A percentile compares a stretch with the other conserved stretches of the same genome.
phyloP scores from a whole-genome alignment of 2,329 filamentous ascomycete genomes.

The Davidsoniella virescens region DNA sequence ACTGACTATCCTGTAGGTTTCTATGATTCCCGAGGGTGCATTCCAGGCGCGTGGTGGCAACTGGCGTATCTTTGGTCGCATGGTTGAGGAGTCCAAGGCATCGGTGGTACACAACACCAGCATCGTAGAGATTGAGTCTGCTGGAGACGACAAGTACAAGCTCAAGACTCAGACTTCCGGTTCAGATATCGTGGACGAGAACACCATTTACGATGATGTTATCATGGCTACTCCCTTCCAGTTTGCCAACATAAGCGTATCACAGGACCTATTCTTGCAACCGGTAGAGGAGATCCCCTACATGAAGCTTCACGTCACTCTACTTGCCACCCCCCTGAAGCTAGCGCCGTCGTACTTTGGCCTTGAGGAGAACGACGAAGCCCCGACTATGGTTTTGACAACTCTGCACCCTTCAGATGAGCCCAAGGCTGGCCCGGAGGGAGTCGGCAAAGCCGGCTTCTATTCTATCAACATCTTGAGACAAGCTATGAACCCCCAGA shows the following conservation, averaged over 20 bases:
- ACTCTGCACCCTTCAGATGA: slow-evolving; percentile 51
- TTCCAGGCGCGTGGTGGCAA: slow-evolving; percentile 71
- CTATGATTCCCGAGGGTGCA: slow-evolving; percentile 76
- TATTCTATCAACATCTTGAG: slow-evolving; percentile 70
- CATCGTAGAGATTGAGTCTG: slow-evolving; percentile 38
- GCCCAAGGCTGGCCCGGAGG: slow-evolving; percentile 32
- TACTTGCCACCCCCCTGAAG: slow-evolving; percentile 64
- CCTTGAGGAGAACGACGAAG: slow-evolving; percentile 35
- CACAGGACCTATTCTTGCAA: slow-evolving; percentile 49
- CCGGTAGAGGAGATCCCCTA: slow-evolving; percentile 70
- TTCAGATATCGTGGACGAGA: slow-evolving; percentile 23
- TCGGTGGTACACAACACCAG: slow-evolving; percentile 48
- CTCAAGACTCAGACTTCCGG: not conserved
- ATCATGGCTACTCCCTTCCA: slow-evolving; percentile 75
- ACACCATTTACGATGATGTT: slow-evolving; percentile 56
- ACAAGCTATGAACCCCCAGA: slow-evolving; percentile 43
- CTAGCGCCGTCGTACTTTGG: slow-evolving; percentile 61
- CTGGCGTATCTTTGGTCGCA: slow-evolving; percentile 81
- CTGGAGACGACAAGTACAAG: not conserved
- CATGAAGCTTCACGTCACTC: slow-evolving; percentile 70
- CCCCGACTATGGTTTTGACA: slow-evolving; percentile 66
- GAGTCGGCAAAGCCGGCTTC: slow-evolving; percentile 61
- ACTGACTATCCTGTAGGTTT: slow-evolving; percentile 33
- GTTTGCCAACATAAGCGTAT: slow-evolving; percentile 51
- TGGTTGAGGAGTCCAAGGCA: slow-evolving; percentile 52